Evolutionary conservation across 1,284 basidiomycete genomes (phyloP).

Genomic region (Agaricales sp.): DNA sequence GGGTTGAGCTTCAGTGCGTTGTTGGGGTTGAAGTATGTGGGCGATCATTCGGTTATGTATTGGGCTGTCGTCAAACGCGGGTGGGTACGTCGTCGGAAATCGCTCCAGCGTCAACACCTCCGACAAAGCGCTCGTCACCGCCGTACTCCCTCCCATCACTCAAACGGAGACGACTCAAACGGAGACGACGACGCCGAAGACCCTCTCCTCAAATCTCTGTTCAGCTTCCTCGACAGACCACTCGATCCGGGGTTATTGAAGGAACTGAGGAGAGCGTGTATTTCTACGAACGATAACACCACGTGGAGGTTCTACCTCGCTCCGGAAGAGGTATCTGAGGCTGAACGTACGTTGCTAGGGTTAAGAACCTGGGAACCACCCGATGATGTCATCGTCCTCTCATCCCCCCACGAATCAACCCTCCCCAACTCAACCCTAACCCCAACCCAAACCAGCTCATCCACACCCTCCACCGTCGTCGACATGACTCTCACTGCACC

Average conservation of each 20-base stretch:
- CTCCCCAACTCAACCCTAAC: too few relatives aligned
- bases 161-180: too few relatives aligned
- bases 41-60: conserved; percentile 1
- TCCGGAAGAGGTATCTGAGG: background rate
- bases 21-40: background rate
- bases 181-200: background rate
- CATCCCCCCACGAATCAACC: too few relatives aligned
- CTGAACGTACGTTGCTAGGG: background rate
- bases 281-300: background rate
- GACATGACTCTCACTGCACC: too few relatives aligned
- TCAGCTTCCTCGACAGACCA: background rate
- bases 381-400: background rate
- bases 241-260: conserved; percentile 1
- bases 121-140: too few relatives aligned
- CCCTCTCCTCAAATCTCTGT: background rate
- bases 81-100: background rate
- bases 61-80: background rate
- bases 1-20: background rate
- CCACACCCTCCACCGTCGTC: too few relatives aligned
- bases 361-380: background rate
- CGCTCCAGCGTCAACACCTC: background rate
- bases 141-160: too few relatives aligned
- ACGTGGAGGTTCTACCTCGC: background rate
- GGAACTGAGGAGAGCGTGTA: background rate
- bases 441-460: background rate